phyloP scores from a whole-genome alignment of 768 basidiomycete species.

The Leccinellum albellum region DNA sequence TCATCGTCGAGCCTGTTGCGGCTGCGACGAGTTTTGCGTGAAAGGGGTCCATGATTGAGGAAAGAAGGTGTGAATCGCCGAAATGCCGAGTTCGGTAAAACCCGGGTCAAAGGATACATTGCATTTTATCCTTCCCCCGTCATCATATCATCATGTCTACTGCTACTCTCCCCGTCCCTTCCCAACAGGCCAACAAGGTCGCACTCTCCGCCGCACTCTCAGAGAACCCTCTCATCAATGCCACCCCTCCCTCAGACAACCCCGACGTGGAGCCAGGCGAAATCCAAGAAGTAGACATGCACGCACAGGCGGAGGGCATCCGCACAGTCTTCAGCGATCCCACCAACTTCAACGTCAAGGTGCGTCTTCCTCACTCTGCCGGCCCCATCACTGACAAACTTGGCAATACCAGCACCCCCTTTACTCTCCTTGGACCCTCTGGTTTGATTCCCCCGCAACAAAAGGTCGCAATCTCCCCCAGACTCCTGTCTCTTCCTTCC shows the following conservation, averaged over 20 bases:
- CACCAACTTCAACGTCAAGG: conserved; percentile 95
- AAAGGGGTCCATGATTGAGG: conserved; percentile 54
- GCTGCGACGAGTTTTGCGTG: conserved; percentile 79
- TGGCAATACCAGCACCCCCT: conserved; percentile 70
- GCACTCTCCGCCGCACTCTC: conserved; percentile 72
- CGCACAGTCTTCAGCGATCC: conserved; percentile 93
- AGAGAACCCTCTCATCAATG: conserved; percentile 40
- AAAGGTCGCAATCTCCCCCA: conserved; percentile 88
- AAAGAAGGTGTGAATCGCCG: neutral
- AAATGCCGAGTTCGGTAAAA: conserved; percentile 20
- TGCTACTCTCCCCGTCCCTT: conserved; percentile 53
- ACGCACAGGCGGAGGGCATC: conserved; percentile 76
- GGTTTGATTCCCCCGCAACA: conserved; percentile 94
- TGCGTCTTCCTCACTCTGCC: conserved; percentile 28
- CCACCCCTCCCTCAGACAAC: conserved; percentile 24
- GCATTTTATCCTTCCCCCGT: neutral
- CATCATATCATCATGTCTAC: conserved; percentile 28
- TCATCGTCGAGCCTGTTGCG: conserved; percentile 73
- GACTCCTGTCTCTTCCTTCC: conserved; percentile 74
- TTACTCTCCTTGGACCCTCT: conserved; percentile 93
- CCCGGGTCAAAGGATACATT: conserved; percentile 13
- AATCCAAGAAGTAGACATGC: conserved; percentile 84
- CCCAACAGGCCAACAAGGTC: conserved; percentile 75
- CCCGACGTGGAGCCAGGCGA: conserved; percentile 69
- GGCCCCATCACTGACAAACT: neutral